These are phyloP conservation scores for Warburgia ugandensis DNA, from an alignment of 164 flowering plant species.

Conservation along the genomic window DNA sequence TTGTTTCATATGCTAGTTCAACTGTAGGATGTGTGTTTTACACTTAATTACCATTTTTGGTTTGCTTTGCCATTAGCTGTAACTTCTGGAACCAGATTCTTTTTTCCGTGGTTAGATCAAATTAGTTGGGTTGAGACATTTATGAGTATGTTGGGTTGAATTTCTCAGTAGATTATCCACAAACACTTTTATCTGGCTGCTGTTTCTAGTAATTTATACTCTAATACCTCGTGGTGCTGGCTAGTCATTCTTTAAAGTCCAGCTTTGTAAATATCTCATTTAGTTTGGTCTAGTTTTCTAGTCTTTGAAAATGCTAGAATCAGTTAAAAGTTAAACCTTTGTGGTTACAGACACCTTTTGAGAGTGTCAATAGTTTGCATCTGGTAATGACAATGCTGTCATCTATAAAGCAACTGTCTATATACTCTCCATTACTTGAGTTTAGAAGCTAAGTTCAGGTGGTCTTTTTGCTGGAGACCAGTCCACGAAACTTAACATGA, in stretches of 20 bases:
- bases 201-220: neutral
- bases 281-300: neutral
- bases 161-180: too few relatives aligned
- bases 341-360: neutral
- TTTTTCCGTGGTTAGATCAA: neutral
- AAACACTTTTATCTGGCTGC: neutral
- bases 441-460: too few relatives aligned
- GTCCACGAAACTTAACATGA: too few relatives aligned
- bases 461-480: too few relatives aligned
- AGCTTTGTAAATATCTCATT: neutral
- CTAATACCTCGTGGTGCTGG: neutral
- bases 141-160: too few relatives aligned
- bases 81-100: neutral
- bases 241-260: neutral
- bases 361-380: neutral
- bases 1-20: neutral
- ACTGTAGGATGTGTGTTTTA: neutral
- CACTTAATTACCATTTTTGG: neutral
- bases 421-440: too few relatives aligned
- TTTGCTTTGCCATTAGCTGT: neutral
- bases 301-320: too few relatives aligned
- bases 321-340: too few relatives aligned
- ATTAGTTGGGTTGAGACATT: too few relatives aligned
- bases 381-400: neutral
- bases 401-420: neutral